phyloP scores from a whole-genome alignment of 192 early-diverging fungal genomes.

The Funneliformis geosporum region DNA sequence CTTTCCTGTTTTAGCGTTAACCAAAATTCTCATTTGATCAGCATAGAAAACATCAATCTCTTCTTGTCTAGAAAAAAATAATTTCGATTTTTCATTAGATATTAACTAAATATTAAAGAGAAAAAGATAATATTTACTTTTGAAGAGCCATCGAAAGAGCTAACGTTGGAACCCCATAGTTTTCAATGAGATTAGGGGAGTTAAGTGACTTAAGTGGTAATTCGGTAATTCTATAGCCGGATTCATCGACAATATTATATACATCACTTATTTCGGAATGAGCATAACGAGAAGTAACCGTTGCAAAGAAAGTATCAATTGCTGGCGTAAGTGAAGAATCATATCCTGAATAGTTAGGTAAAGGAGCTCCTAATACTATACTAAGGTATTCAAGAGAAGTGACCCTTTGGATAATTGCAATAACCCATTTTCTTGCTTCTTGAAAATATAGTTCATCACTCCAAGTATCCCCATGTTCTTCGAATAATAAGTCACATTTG shows the following conservation, averaged over 20 bases:
- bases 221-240: not conserved
- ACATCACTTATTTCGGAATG: conserved; percentile 5
- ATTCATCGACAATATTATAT: conserved; percentile 16
- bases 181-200: not conserved
- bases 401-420: conserved; percentile 2
- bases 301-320: conserved; percentile 13
- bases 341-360: not conserved
- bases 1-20: not conserved
- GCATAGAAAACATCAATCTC: not conserved
- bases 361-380: not conserved
- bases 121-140: not conserved
- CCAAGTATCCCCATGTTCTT: not conserved
- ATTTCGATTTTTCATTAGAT: not conserved
- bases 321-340: not conserved
- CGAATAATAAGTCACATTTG: conserved; percentile 1
- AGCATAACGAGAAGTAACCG: conserved; percentile 3
- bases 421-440: conserved; percentile 25
- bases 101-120: not conserved
- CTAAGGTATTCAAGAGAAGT: conserved; percentile 1
- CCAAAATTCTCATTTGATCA: conserved; percentile 10
- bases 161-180: conserved; percentile 11
- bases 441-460: conserved; percentile 18
- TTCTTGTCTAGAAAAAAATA: not conserved
- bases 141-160: conserved; percentile 22
- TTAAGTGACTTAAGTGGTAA: not conserved